Evolutionary conservation across 2,329 filamentous ascomycete genomes (phyloP).

Genomic region (Fusarium paranaense): DNA sequence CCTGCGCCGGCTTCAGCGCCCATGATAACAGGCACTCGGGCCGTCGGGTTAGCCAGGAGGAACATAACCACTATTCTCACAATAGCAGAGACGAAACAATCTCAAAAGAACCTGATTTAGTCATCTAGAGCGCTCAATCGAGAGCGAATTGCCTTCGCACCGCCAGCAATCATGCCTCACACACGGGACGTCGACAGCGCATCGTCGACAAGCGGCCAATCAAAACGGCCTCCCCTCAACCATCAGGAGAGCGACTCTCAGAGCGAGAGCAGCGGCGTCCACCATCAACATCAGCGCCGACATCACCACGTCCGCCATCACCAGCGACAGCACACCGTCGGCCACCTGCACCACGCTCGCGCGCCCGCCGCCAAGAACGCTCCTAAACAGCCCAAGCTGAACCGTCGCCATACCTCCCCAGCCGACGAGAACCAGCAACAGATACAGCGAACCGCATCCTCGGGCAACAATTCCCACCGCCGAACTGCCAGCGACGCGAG

Average conservation of each 20-base stretch:
- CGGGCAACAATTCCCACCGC: conserved; percentile 54
- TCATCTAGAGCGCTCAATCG: conserved; percentile 13
- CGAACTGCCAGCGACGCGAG: conserved; percentile 64
- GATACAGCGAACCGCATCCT: conserved; percentile 42
- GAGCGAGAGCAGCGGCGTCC: conserved; percentile 46
- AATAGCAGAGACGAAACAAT: conserved; percentile 16
- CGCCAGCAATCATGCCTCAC: conserved; percentile 52
- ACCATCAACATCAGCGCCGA: conserved; percentile 47
- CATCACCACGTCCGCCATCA: conserved; percentile 48
- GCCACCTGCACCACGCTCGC: conserved; percentile 62
- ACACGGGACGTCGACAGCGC: conserved; percentile 62
- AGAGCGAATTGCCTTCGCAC: conserved; percentile 14
- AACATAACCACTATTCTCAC: conserved; percentile 30
- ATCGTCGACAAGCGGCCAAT: conserved; percentile 63
- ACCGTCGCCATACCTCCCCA: conserved; percentile 58
- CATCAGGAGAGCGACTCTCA: conserved; percentile 52
- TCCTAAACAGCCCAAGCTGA: conserved; percentile 59
- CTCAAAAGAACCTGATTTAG: conserved; percentile 5
- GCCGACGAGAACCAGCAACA: conserved; percentile 44
- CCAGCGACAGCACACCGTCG: conserved; percentile 51
- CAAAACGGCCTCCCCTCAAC: conserved; percentile 61
- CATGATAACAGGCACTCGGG: conserved; percentile 34
- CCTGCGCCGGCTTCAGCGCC: conserved; percentile 19
- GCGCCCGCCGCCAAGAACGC: conserved; percentile 65
- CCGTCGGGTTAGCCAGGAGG: conserved; percentile 32